A percentile compares a stretch with the other conserved stretches of the same genome.
Evolutionary conservation across 805 yeast genomes (phyloP).

Genomic region (Yarrowia alimentaria): DNA sequence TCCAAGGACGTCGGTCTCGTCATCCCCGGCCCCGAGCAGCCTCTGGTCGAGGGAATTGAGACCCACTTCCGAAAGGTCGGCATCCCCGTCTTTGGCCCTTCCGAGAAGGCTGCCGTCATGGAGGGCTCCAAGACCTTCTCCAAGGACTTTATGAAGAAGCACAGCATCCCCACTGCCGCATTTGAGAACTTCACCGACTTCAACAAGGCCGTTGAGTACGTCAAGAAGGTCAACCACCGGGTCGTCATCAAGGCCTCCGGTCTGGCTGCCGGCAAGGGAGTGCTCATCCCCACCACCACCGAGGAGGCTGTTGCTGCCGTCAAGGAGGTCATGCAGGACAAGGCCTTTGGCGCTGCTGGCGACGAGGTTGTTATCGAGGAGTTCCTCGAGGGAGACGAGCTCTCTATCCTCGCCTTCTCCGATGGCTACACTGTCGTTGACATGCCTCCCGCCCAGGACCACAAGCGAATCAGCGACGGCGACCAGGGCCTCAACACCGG

Average conservation of each 20-base stretch:
- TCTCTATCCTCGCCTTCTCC: constrained; percentile 83
- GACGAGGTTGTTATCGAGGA: constrained; percentile 95
- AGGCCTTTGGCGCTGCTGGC: constrained; percentile 90
- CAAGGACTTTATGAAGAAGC: constrained; percentile 88
- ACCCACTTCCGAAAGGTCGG: constrained; percentile 74
- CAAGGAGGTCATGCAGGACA: constrained; percentile 83
- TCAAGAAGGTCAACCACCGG: constrained; percentile 62
- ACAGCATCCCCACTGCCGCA: constrained; percentile 90
- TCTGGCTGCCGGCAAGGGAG: constrained; percentile 98
- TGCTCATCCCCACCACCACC: constrained; percentile 78
- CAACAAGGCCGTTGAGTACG: constrained; percentile 70
- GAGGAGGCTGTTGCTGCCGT: constrained; percentile 84
- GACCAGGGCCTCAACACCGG: constrained; percentile 96
- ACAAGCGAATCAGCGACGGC: constrained; percentile 90
- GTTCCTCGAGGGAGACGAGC: constrained; percentile 93
- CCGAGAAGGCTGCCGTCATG: constrained; percentile 82
- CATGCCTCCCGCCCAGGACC: constrained; percentile 98
- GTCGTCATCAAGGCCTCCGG: constrained; percentile 97
- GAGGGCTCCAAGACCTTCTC: constrained; percentile 97
- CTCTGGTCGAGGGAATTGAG: constrained; percentile 90
- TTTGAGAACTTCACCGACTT: constrained; percentile 78
- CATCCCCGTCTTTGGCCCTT: constrained; percentile 96
- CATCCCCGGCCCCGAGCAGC: constrained; percentile 99
- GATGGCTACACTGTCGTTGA: constrained; percentile 92
- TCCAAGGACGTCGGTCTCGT: constrained; percentile 67